Evolutionary conservation across 257 asterid species (phyloP).

Genomic region (Forsythia viridissima): DNA sequence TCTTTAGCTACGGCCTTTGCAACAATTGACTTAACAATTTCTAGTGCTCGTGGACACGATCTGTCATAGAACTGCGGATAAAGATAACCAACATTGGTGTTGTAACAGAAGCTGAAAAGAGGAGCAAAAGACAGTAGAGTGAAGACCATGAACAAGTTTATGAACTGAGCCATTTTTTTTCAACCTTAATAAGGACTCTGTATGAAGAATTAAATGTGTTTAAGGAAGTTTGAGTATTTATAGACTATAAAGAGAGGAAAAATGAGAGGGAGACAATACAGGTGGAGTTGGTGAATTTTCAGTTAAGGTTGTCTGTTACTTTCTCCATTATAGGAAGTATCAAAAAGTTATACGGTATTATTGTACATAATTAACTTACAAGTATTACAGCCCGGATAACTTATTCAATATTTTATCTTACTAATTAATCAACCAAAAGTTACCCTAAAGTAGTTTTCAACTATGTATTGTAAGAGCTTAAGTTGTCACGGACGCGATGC

Average conservation of each 20-base stretch:
- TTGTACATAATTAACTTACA: neutral
- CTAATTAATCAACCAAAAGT: neutral
- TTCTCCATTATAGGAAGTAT: neutral
- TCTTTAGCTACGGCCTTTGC: constrained; percentile 41
- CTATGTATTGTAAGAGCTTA: too few relatives aligned
- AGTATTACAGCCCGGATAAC: neutral
- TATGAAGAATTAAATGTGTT: neutral
- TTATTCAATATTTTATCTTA: too few relatives aligned
- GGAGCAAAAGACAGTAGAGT: constrained; percentile 27
- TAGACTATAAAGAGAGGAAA: neutral
- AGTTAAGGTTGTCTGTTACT: neutral
- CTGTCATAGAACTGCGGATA: constrained; percentile 48
- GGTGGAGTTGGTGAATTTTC: neutral
- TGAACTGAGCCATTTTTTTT: constrained; percentile 22
- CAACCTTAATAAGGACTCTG: too few relatives aligned
- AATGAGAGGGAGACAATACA: neutral
- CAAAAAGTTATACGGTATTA: too few relatives aligned
- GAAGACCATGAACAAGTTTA: constrained; percentile 10
- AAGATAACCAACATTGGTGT: constrained; percentile 27
- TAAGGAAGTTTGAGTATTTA: neutral
- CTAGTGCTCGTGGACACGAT: constrained; percentile 42
- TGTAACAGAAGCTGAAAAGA: constrained; percentile 23
- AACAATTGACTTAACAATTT: constrained; percentile 29
- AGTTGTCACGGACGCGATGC: too few relatives aligned
- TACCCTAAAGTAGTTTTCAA: neutral